phyloP scores from a whole-genome alignment of 164 flowering plant species.

The Berberis vulgaris region DNA sequence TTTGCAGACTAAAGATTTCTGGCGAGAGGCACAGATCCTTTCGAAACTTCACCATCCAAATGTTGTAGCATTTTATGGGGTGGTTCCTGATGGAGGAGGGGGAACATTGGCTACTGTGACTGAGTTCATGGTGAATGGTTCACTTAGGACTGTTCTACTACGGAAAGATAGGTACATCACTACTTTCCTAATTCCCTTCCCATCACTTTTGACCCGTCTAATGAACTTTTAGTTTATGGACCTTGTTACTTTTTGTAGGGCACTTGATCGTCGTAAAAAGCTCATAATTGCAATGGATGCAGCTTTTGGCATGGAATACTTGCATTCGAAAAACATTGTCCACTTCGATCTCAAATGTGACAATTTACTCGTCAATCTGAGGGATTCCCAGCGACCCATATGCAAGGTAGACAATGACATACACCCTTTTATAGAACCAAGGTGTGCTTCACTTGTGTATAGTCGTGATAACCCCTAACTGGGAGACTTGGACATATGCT shows the following conservation, averaged over 20 bases:
- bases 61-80: conserved; percentile 83
- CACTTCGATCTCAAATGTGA: conserved; percentile 94
- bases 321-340: conserved; percentile 71
- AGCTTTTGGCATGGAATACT: conserved; percentile 93
- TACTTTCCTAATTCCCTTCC: neutral
- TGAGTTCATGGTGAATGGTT: conserved; percentile 81
- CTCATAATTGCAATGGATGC: conserved; percentile 82
- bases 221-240: conserved; percentile 4
- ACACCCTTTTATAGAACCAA: neutral
- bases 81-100: conserved; percentile 77
- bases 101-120: conserved; percentile 83
- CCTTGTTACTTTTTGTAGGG: conserved; percentile 30
- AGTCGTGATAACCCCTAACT: too few species aligned
- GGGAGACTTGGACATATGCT: too few species aligned
- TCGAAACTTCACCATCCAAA: conserved; percentile 90
- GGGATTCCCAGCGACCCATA: conserved; percentile 72
- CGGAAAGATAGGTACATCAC: conserved; percentile 42
- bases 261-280: conserved; percentile 67
- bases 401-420: conserved; percentile 55
- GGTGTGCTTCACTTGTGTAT: neutral
- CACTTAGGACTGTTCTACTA: conserved; percentile 55
- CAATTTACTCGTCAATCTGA: conserved; percentile 79
- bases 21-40: conserved; percentile 82
- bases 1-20: conserved; percentile 43
- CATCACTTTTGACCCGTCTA: neutral